These are phyloP conservation scores for Citrus reticulata DNA, from an alignment of 345 rosid genomes.

Conservation along the genomic window DNA sequence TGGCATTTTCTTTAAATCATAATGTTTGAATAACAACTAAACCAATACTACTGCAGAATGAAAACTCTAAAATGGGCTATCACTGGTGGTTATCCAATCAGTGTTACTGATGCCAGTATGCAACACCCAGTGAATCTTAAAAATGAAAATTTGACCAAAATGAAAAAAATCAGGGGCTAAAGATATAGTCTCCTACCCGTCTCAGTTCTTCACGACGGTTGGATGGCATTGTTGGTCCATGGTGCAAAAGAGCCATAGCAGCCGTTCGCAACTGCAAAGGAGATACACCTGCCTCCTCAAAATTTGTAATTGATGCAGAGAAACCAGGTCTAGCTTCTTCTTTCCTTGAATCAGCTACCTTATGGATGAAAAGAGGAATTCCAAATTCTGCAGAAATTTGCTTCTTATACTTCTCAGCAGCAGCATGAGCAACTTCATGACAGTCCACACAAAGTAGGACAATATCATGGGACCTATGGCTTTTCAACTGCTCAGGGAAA, in stretches of 20 bases:
- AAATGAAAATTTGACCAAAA: neutral
- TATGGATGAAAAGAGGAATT: constrained; percentile 82
- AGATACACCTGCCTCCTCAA: constrained; percentile 72
- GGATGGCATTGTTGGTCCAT: constrained; percentile 81
- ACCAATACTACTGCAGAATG: neutral
- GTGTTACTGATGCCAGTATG: neutral
- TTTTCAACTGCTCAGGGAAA: constrained; percentile 96
- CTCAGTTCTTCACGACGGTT: constrained; percentile 68
- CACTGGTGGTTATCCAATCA: neutral
- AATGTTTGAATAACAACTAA: neutral
- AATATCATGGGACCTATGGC: constrained; percentile 98
- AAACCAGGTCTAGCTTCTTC: constrained; percentile 29
- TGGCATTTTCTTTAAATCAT: neutral
- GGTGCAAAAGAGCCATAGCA: constrained; percentile 93
- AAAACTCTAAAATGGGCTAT: neutral
- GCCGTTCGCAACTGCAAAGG: constrained; percentile 88
- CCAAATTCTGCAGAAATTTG: constrained; percentile 71
- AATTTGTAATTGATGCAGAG: constrained; percentile 34
- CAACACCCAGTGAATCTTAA: neutral
- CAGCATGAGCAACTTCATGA: constrained; percentile 93
- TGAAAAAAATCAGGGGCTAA: neutral
- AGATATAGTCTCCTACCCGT: constrained; percentile 40
- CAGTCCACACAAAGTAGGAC: constrained; percentile 97
- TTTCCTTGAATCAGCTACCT: constrained; percentile 60
- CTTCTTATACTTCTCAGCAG: constrained; percentile 89